Base-by-base conservation (phyloP, 441 rosid genomes). In the Gossypium aridum region DNA sequence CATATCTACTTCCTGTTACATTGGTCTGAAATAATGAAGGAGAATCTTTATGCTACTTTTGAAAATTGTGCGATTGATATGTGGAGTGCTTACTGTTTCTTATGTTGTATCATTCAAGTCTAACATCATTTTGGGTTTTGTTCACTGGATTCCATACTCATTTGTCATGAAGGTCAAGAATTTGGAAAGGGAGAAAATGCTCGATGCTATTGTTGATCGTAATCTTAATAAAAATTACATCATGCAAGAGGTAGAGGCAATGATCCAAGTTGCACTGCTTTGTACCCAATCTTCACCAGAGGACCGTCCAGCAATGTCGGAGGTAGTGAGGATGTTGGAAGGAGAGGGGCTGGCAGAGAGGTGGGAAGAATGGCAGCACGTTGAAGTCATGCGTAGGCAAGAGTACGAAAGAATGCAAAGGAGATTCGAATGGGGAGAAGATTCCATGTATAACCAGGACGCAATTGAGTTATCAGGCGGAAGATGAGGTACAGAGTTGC, bases 361-460 rank as follows among this genome's bases (percentile, higher is more conserved):
- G 79, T 95, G 99, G 99, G 94, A 95, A 82, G 99, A 91, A 78
- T 95, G 98, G 98, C 98, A 92, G 82, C 83, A 89, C 12, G 88
- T 86, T 7, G 98, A 95, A 85, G 94, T 88, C 39, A 89, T 84
- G 7, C 91, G 97, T 17, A 87, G 96, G 76, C 95, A 93, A 79
- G 98, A 93, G 76, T 87, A 88, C 16, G 97, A 93, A 77, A 79
- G 95, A 75, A 20, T 93, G 76, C 96, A 92, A 82, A 87, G 94
- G 75, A 85, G 99, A 76, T 89, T 93, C 51, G 89, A 93, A 66
- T 91, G 91, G 90, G 97, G 91, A 51, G 95, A 90, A 72, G 97
- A 93, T 83, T 95, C 97, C 0, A 74, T 88, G 49, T 73, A 87
- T 80, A 88, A 90, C 82, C 98, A 90, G 78, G 92, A 89, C 6